phyloP scores from a whole-genome alignment of 495 filamentous ascomycete genomes.

The Neurospora sublineolata region DNA sequence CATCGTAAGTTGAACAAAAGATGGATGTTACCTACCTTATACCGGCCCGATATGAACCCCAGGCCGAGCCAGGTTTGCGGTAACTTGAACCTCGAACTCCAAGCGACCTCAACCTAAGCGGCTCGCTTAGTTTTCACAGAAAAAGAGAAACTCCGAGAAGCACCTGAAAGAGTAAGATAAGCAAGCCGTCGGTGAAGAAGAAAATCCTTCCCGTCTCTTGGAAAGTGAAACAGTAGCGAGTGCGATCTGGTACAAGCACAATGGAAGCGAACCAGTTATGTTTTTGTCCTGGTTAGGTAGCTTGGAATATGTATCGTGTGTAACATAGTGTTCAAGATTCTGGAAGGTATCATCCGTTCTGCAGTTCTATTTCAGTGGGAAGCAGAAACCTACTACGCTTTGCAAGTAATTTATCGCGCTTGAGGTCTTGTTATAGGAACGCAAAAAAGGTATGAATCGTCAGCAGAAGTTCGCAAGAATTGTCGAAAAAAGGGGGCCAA shows the following conservation, averaged over 20 bases:
- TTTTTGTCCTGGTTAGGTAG: neutral
- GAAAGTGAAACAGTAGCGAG: neutral
- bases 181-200: neutral
- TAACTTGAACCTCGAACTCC: neutral
- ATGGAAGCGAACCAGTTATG: neutral
- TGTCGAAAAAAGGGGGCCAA: no score
- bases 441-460: no score
- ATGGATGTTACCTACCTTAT: neutral
- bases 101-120: neutral
- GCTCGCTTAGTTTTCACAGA: neutral
- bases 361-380: no score
- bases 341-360: no score
- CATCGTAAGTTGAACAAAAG: neutral
- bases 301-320: neutral
- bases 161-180: neutral
- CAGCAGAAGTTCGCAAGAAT: no score
- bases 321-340: neutral
- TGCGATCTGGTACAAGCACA: neutral
- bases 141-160: neutral
- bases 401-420: no score
- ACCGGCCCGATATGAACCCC: neutral
- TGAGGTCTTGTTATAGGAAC: no score
- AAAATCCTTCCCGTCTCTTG: neutral
- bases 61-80: neutral
- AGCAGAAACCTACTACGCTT: no score